A percentile compares a stretch with the other conserved stretches of the same genome.
Evolutionary conservation across 2,329 filamentous ascomycete genomes (phyloP).

Genomic region (Sarocladium oryzae): DNA sequence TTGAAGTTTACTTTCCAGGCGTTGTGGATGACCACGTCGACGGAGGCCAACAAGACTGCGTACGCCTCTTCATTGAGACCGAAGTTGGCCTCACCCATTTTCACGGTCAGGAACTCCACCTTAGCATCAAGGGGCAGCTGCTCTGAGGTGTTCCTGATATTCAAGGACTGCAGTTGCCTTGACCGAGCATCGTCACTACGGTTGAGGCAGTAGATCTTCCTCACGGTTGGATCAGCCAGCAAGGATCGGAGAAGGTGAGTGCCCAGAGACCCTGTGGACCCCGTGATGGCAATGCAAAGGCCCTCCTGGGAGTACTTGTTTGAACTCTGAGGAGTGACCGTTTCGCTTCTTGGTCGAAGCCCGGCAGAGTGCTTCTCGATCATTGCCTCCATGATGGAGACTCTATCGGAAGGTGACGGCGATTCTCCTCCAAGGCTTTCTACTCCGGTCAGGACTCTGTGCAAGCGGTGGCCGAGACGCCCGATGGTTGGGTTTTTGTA

Average conservation of each 20-base stretch:
- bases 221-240: constrained; percentile 11
- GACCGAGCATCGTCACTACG: constrained; percentile 11
- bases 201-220: constrained; percentile 20
- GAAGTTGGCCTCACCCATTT: constrained; percentile 1
- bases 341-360: constrained; percentile 22
- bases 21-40: constrained; percentile 12
- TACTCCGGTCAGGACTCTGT: constrained; percentile 15
- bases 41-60: neutral
- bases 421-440: constrained; percentile 13
- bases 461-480: neutral
- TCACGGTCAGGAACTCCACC: constrained; percentile 9
- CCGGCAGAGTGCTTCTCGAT: constrained; percentile 17
- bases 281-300: constrained; percentile 70
- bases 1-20: constrained; percentile 13
- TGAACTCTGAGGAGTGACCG: neutral
- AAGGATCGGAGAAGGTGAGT: constrained; percentile 55
- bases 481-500: constrained; percentile 23
- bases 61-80: constrained; percentile 9
- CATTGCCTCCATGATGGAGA: neutral
- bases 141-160: neutral
- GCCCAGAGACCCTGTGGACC: constrained; percentile 85
- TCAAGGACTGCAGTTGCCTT: neutral
- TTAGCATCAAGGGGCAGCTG: neutral
- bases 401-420: constrained; percentile 10
- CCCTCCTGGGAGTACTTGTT: constrained; percentile 22